phyloP scores from a whole-genome alignment of 1,284 basidiomycete species.

The Microbotryomycetes sp. region DNA sequence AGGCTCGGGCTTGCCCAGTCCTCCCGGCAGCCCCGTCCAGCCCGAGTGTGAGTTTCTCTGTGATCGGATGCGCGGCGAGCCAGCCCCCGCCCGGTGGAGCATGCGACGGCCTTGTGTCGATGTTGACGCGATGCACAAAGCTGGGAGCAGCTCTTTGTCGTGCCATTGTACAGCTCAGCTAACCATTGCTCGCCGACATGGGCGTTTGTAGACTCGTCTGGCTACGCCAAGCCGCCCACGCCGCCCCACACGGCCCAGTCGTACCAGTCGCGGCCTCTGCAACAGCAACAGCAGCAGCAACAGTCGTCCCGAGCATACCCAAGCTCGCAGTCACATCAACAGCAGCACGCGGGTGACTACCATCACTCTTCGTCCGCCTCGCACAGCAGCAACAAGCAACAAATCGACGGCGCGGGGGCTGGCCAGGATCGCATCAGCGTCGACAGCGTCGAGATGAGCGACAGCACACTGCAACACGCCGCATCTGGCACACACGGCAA shows the following conservation, averaged over 20 bases:
- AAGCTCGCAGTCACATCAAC: neutral
- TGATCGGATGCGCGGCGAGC: neutral
- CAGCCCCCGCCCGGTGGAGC: neutral
- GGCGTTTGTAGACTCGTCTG: neutral
- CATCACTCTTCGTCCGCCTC: neutral
- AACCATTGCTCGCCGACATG: no score
- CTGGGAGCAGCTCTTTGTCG: neutral
- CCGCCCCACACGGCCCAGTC: neutral
- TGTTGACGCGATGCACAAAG: neutral
- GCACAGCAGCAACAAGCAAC: conserved; percentile 5
- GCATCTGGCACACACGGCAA: neutral
- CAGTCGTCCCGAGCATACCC: neutral
- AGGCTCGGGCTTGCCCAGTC: conserved; percentile 10
- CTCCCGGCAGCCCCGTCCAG: conserved; percentile 25
- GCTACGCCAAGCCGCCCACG: neutral
- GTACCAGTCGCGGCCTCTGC: neutral
- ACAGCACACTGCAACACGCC: conserved; percentile 1
- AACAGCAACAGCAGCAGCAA: neutral
- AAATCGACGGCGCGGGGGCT: conserved; percentile 23
- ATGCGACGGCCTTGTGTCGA: no score
- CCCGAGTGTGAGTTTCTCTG: neutral
- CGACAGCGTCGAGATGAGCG: conserved; percentile 19
- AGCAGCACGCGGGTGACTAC: neutral
- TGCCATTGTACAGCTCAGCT: neutral
- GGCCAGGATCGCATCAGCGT: conserved; percentile 18